Evolutionary conservation across 1,284 basidiomycete genomes (phyloP), one percentile per base, ranked within the genome.

Genomic region (Termitomyces sp.): DNA sequence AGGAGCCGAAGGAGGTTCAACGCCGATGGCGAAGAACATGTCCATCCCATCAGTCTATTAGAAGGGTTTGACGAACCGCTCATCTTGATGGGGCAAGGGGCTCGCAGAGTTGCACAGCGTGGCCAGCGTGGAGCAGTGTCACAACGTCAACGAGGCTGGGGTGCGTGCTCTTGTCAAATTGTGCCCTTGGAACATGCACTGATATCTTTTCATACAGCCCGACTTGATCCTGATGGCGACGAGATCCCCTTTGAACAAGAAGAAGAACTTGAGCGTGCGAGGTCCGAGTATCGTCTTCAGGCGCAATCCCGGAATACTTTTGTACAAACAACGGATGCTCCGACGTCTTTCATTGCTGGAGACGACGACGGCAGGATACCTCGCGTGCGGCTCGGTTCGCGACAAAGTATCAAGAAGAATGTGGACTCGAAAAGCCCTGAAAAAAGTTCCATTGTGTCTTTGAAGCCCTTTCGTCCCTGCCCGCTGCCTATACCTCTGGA

Each of bases 161-260:
- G 81, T 82, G 63, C 60, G 78, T 67, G 24, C n/a, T 24, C 21
- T 31, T 28, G 50, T 43, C 28, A 47, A 10, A 8, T 39, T 46
- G 33, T 57, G 42, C 47, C 28, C 33, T 40, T 24, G 12, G 28
- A 17, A 31, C 47, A 28, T 31, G 6, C 3, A 44, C 17, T 56
- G 34, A 49, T 39, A 48, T 44, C 31, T 53, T 34, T 41, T 58
- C 17, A 15, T 49, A 21, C 57, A 83, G 82, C 79, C 34, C 77
- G 78, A 49, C 72, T 84, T 36, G 77, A 83, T 66, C 67, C 74
- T 6, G 79, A 84, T 61, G 81, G 81, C 1, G 77, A 83, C 57
- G 79, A 81, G 60, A 76, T 84, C 57, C 70, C 80, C 10, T 73
- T 73, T 0, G 77, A 78, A 13, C 80, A 79, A 61, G 77, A 80